Percentiles rank a stretch among this genome's conserved stretches.
These are phyloP conservation scores for Limonium bicolor DNA, from an alignment of 148 eudicot genomes.

Conservation along the genomic window DNA sequence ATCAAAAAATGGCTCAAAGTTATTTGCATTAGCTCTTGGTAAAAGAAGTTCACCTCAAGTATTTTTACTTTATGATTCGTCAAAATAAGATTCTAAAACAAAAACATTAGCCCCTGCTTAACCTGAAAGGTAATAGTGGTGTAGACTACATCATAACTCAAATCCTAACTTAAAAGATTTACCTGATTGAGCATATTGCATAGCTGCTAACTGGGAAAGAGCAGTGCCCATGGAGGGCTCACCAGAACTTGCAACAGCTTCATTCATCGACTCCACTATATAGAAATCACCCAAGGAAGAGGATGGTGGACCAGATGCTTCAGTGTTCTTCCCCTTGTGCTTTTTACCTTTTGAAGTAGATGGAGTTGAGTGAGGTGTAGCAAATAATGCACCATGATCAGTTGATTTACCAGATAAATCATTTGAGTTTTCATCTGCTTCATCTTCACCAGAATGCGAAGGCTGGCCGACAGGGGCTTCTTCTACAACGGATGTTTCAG, in stretches of 20 bases:
- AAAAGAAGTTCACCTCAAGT: no score
- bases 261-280: constrained; percentile 39
- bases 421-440: constrained; percentile 31
- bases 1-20: no score
- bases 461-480: constrained; percentile 48
- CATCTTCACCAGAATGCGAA: constrained; percentile 27
- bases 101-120: no score
- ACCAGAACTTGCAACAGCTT: constrained; percentile 28
- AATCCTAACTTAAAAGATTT: constrained; percentile 1
- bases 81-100: no score
- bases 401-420: constrained; percentile 22
- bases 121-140: no score
- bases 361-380: constrained; percentile 25
- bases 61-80: no score
- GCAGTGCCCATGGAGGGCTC: constrained; percentile 24
- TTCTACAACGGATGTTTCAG: constrained; percentile 35
- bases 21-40: no score
- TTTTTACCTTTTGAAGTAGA: constrained; percentile 47
- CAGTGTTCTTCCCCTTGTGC: constrained; percentile 48
- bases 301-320: constrained; percentile 46
- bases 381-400: constrained; percentile 18
- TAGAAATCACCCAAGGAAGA: constrained; percentile 45
- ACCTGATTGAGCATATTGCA: constrained; percentile 68
- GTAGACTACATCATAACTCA: background rate
- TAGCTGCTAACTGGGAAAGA: constrained; percentile 31